Evolutionary conservation across 164 flowering plant genomes (phyloP), one percentile per base, ranked within the genome.

Genomic region (Macadamia integrifolia): DNA sequence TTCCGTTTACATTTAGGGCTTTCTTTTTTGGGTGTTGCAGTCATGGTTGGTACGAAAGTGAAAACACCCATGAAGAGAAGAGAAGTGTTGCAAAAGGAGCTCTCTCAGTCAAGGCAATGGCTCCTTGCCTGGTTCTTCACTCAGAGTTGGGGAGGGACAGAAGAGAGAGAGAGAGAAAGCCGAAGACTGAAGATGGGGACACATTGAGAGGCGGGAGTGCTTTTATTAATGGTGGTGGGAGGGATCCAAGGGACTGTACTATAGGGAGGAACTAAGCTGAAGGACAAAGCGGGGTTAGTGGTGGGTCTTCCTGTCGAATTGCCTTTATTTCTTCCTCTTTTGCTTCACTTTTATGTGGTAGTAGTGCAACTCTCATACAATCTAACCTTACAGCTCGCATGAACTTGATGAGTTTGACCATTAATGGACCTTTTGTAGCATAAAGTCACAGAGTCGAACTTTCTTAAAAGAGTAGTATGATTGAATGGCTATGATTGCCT

Each of bases 1-100:
- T 73, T 80, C 23, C 40, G 62, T 65, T 76, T 82, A 52, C 72
- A 75, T 72, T 72, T 85, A 29, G 78, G 64, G 10, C 65, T 69
- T 3, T 71, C 72, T 3, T 65, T 75, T 46, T 75, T 67, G 62
- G 67, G 1, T 8, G 69, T 60, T 14, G 81, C 56, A 9, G 70
- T 72, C 5, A 35, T 35, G 31, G 81, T 79, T n/a, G 84, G 83
- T 48, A 72, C 43, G 75, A 83, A 85, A 67, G 85, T 77, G 43
- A 85, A 78, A 48, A 86, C 62, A 42, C 89, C 89, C 93, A 88
- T 87, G 66, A 72, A 66, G 32, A 69, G 32, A 6, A 78, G 65
- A 70, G 64, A 64, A 69, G 61, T 35, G 56, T n/a, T 13, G 70
- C 15, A 65, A 65, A 46, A 49, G 49, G n/a, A 74, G 71, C 64